phyloP scores from a whole-genome alignment of 2,329 filamentous ascomycete genomes.

The Metarhizium brunneum region DNA sequence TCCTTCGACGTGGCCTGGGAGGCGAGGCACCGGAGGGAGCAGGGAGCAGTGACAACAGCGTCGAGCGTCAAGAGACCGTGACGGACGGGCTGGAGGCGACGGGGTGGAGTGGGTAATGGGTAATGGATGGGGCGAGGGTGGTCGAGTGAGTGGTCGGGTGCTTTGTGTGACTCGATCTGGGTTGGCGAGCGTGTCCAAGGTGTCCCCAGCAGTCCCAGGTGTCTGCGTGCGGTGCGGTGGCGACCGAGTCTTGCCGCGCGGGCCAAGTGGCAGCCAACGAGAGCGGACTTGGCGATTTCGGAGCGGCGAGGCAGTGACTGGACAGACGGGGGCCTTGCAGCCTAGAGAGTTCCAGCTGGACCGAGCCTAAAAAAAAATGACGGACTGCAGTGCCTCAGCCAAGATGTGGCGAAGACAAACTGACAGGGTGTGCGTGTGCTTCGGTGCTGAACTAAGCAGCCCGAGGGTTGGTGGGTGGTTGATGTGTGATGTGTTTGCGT shows the following conservation, averaged over 20 bases:
- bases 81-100: constrained; percentile 1
- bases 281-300: constrained; percentile 24
- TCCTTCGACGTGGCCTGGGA: constrained; percentile 23
- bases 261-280: constrained; percentile 19
- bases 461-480: background rate
- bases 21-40: constrained; percentile 16
- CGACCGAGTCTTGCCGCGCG: constrained; percentile 22
- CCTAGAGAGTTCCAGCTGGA: constrained; percentile 13
- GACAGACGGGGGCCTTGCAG: background rate
- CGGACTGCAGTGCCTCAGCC: constrained; percentile 3
- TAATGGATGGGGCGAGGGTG: background rate
- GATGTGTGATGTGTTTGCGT: background rate
- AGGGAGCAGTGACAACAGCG: background rate
- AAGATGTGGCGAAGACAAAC: constrained; percentile 6
- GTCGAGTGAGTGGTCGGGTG: background rate
- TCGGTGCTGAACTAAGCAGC: background rate
- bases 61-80: background rate
- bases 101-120: background rate
- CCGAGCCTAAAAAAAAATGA: constrained; percentile 7
- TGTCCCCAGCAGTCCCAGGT: background rate
- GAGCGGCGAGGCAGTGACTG: constrained; percentile 20
- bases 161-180: constrained; percentile 7
- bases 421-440: background rate
- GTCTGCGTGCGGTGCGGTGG: constrained; percentile 20
- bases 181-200: background rate